Evolutionary conservation across 1,284 basidiomycete genomes (phyloP), one percentile per base, ranked within the genome.

Genomic region (Earliella scabrosa): DNA sequence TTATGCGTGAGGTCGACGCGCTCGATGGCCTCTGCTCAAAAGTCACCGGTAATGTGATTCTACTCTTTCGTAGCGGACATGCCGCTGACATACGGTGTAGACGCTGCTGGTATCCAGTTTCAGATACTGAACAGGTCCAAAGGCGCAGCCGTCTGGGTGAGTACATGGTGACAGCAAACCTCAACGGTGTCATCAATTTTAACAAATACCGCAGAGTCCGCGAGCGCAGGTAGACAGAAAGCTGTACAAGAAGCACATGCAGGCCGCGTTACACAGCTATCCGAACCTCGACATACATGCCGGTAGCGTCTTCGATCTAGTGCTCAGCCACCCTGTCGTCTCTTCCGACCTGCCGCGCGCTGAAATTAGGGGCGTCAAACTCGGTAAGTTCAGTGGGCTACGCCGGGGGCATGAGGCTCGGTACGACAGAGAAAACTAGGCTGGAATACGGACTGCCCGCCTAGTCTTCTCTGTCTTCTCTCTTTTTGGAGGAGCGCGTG

Each of bases 1-100:
- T 97, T 27, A 91, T 96, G 20, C 80, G 90, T 44, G 93, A 97
- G 71, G 86, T 96, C 2, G 93, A 97, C 68, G 93, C 93, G 10
- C 75, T 96, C 41, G 93, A 92, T 63, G 93, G 93, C 1, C 69
- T 94, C 8, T 93, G 92, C 78, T 92, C 87, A 2, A 73, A 77
- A 27, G 82, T 92, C 27, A 82, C 90, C 59, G 90, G 90, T 90
- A 61, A 50, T 80, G 69, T 34, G 14, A 24, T 21, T 45, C 48
- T 27, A 16, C 8, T 16, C 7, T 31, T n/a, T n/a, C n/a, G n/a
- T 39, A 13, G 5, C 18, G 31, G 10, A 35, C 23, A 16, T 16
- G 2, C 35, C 2, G 18, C 36, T 59, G 23, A 46, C 1, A 11
- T 11, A 18, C 24, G 10, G 26, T 34, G 7, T 20, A 92, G 94